Percentiles rank a stretch among this genome's conserved stretches.
Evolutionary conservation across 1,139 yeast species (phyloP).

Genomic region (Nematodospora anomalae): DNA sequence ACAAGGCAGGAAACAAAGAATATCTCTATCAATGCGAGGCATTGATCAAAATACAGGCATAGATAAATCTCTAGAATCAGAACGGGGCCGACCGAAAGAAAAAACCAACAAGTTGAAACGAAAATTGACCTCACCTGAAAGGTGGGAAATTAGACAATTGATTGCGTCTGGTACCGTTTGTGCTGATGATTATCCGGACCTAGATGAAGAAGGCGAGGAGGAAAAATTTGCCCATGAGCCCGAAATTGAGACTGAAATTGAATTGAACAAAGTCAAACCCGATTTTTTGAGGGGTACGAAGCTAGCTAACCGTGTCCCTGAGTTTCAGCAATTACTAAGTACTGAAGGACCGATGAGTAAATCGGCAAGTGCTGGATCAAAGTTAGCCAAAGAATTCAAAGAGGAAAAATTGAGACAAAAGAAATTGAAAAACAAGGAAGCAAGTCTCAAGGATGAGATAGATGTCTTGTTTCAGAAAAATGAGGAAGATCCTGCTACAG

Average conservation of each 20-base stretch:
- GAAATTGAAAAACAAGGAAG: slow-evolving; percentile 50
- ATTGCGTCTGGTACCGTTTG: slow-evolving; percentile 77
- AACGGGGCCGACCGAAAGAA: slow-evolving; percentile 10
- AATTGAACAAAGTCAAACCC: slow-evolving; percentile 69
- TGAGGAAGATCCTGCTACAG: slow-evolving; percentile 13
- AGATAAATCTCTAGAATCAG: slow-evolving; percentile 24
- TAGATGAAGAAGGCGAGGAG: slow-evolving; percentile 45
- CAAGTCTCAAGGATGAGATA: slow-evolving; percentile 27
- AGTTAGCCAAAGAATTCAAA: slow-evolving; percentile 62
- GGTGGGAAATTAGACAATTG: slow-evolving; percentile 86
- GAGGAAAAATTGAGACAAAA: slow-evolving; percentile 56
- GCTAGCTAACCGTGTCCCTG: slow-evolving; percentile 6
- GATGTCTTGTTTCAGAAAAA: slow-evolving; percentile 40
- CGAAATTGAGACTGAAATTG: slow-evolving; percentile 69
- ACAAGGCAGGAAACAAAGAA: slow-evolving; percentile 32
- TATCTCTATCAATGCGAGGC: slow-evolving; percentile 70
- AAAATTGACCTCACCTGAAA: slow-evolving; percentile 77
- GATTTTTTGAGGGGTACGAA: slow-evolving; percentile 62
- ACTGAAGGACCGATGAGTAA: slow-evolving; percentile 80
- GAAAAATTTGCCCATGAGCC: slow-evolving; percentile 40
- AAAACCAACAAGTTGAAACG: slow-evolving; percentile 28
- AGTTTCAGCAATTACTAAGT: slow-evolving; percentile 19
- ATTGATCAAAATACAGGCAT: slow-evolving; percentile 71
- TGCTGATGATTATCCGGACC: slow-evolving; percentile 70
- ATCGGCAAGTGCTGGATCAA: slow-evolving; percentile 78